Conservation (phyloP, 2,329 filamentous ascomycete species). For the Phoma sp. region DNA sequence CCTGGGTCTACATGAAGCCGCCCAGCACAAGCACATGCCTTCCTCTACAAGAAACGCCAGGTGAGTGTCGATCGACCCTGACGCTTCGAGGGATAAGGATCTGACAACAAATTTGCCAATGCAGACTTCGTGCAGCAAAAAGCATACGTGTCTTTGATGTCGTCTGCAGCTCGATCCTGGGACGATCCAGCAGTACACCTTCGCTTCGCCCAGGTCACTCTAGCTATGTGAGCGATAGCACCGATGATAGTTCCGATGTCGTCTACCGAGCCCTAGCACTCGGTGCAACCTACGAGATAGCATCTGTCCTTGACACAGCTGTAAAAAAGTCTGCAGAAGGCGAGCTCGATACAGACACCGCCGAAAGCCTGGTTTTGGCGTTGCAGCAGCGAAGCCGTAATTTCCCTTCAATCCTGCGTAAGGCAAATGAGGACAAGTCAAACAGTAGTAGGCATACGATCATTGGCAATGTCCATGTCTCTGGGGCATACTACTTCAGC, state of each 20-base stretch:
- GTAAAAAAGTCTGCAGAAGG: conserved; percentile 18
- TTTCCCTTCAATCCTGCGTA: conserved; percentile 48
- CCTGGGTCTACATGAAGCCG: conserved; percentile 49
- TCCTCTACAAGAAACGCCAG: conserved; percentile 15
- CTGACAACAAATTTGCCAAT: neutral
- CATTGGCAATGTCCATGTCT: conserved; percentile 61
- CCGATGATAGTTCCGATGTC: neutral
- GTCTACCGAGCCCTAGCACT: conserved; percentile 20
- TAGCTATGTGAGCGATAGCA: conserved; percentile 12
- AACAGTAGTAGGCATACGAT: conserved; percentile 41
- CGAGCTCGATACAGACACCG: conserved; percentile 12
- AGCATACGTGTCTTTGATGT: conserved; percentile 57
- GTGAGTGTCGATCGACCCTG: conserved; percentile 6
- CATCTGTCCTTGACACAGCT: conserved; percentile 19
- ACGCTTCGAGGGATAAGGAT: too few relatives aligned
- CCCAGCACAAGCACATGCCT: conserved; percentile 31
- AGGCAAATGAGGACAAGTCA: conserved; percentile 17
- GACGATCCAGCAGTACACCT: conserved; percentile 48
- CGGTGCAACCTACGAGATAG: conserved; percentile 34
- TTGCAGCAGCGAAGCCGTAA: conserved; percentile 54
- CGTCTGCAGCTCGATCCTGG: conserved; percentile 57
- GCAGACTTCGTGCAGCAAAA: conserved; percentile 53
- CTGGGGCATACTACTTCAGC: conserved; percentile 65
- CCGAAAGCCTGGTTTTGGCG: conserved; percentile 21
- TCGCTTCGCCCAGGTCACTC: conserved; percentile 19